A percentile compares a stretch with the other conserved stretches of the same genome.
Conservation (phyloP, 1,139 yeast species). For the Kluyveromyces sp. region DNA sequence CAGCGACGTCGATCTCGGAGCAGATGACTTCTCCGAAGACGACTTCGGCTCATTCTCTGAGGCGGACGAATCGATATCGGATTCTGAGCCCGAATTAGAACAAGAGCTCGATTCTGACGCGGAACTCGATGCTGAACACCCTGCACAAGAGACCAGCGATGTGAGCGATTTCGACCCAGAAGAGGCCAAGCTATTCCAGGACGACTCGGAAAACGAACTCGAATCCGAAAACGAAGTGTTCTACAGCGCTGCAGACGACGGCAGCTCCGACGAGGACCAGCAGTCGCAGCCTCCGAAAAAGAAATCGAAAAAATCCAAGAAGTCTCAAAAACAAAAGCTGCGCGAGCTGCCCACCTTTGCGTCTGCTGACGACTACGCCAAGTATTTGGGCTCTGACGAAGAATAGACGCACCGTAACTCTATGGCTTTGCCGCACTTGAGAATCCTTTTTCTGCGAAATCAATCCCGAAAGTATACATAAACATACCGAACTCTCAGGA, state of each 20-base stretch:
- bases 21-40: conserved; percentile 21
- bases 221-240: conserved; percentile 16
- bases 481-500: no score
- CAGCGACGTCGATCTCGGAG: conserved; percentile 31
- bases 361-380: conserved; percentile 80
- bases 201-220: conserved; percentile 14
- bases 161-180: conserved; percentile 14
- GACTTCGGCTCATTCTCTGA: conserved; percentile 20
- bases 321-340: conserved; percentile 46
- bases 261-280: conserved; percentile 8
- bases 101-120: conserved; percentile 13
- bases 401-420: no score
- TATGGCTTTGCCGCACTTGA: no score
- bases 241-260: conserved; percentile 12
- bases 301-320: conserved; percentile 40
- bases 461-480: no score
- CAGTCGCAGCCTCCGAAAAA: conserved; percentile 11
- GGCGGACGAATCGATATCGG: conserved; percentile 29
- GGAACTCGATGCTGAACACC: conserved; percentile 21
- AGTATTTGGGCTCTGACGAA: conserved; percentile 60
- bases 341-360: conserved; percentile 74
- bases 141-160: conserved; percentile 18
- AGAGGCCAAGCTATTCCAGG: conserved; percentile 9
- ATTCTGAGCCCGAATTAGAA: conserved; percentile 18
- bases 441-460: no score